Base-by-base conservation (phyloP, 768 basidiomycete species). In the Lepiota subincarnata region DNA sequence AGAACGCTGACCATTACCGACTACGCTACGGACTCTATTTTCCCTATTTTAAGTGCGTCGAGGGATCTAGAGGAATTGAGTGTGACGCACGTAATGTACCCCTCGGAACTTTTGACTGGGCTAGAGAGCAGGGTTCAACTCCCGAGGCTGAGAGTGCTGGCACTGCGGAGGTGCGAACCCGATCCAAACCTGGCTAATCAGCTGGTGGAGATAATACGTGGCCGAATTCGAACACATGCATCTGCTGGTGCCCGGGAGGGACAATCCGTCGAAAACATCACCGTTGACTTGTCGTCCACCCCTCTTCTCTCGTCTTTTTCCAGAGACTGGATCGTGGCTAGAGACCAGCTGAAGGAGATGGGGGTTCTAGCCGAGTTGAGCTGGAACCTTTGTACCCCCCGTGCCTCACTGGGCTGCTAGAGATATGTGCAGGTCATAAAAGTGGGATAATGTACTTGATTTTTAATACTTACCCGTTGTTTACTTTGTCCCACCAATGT, bases 21-120 rank as follows among this genome's bases (percentile, higher is more conserved):
- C 19, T 51, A 51, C 40, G 41, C 50, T 12, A 26, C 34, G 4
- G 50, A 51, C 22, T 43, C 50, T 11, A 43, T 42, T 34, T 4
- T 42, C 16, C 31, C 13, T 12, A 51, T 51, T 8, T 26, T 51
- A 14, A 13, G 40, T 14, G 48, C 26, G 35, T 40, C 42, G 12
- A 7, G 31, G 18, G 28, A 35, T 19, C 34, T 51, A 31, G 50
- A 51, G 39, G 50, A 51, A 6, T 42, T 51, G 41, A 42, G 28
- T 13, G 40, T 51, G 18, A 43, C 40, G 40, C 35, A 43, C 18
- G 16, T 51, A 13, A 42, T 35, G 40, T 51, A 42, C 34, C 50
- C 50, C 20, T 51, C 41, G 26, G 50, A 51, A 11, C 50, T 51
- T 18, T 34, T 51, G 19, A 12, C 26, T 5, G 50, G 39, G 50